Conservation (phyloP, 148 eudicot genomes). For the Simmondsia chinensis region DNA sequence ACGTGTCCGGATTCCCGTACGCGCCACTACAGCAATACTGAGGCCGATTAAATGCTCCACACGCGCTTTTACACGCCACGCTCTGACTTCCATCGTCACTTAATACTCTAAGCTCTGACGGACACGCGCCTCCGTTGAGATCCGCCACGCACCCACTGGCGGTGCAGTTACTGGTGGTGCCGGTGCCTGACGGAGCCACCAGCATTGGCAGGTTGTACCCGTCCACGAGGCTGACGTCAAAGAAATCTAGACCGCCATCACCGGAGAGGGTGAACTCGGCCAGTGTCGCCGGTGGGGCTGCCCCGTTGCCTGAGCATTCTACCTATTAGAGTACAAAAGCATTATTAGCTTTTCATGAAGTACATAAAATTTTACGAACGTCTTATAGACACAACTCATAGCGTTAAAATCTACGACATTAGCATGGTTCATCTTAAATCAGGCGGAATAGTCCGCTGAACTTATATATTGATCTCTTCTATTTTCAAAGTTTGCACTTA, state of each 20-base stretch:
- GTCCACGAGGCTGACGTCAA: slow-evolving; percentile 19
- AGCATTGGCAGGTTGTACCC: slow-evolving; percentile 14
- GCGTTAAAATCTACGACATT: too few species aligned
- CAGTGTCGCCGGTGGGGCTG: slow-evolving; percentile 2
- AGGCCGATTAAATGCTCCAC: slow-evolving; percentile 18
- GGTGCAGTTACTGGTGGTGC: neutral
- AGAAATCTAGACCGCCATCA: slow-evolving; percentile 10
- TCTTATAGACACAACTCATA: too few species aligned
- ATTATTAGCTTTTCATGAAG: too few species aligned
- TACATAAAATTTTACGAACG: too few species aligned
- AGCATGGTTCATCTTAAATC: too few species aligned
- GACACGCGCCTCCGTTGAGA: slow-evolving; percentile 25
- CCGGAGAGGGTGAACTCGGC: slow-evolving; percentile 15
- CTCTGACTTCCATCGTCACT: slow-evolving; percentile 1
- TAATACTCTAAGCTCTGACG: slow-evolving; percentile 13
- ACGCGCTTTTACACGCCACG: slow-evolving; percentile 43
- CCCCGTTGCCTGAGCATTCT: neutral
- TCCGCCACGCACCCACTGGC: slow-evolving; percentile 16
- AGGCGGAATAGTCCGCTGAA: too few species aligned
- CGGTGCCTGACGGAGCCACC: slow-evolving; percentile 5
- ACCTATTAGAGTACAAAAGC: too few species aligned
- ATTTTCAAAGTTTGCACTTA: too few species aligned
- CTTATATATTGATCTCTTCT: too few species aligned
- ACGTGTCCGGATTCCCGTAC: slow-evolving; percentile 10
- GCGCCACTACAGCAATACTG: slow-evolving; percentile 32